These are phyloP conservation scores for Nemophila menziesii DNA, from an alignment of 257 asterid species.

Conservation along the genomic window DNA sequence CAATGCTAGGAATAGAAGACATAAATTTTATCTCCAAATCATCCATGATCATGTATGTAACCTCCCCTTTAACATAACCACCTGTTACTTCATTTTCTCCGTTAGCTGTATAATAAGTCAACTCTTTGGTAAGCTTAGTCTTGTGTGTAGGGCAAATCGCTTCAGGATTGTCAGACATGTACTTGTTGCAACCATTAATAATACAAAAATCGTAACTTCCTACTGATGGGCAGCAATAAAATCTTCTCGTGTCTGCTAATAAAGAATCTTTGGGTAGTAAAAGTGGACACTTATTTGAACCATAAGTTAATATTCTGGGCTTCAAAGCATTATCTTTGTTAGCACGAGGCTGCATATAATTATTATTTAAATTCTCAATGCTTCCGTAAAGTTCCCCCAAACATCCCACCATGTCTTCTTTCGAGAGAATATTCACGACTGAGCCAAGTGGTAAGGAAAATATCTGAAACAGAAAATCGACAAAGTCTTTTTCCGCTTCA, in stretches of 20 bases:
- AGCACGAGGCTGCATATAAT: neutral
- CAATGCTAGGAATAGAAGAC: neutral
- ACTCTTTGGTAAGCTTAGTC: neutral
- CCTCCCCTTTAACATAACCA: neutral
- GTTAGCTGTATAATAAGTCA: neutral
- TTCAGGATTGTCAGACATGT: neutral
- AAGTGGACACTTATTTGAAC: neutral
- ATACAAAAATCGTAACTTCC: no score
- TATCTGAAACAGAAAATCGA: neutral
- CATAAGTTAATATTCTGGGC: neutral
- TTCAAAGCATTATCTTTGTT: neutral
- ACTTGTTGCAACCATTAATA: no score
- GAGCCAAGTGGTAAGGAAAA: neutral
- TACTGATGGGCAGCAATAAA: neutral
- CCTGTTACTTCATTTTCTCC: neutral
- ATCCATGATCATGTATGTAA: neutral
- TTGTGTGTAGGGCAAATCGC: neutral
- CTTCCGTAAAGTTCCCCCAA: neutral
- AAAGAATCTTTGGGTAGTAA: neutral
- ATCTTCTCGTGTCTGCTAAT: neutral
- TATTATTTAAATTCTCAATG: neutral
- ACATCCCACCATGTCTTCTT: neutral
- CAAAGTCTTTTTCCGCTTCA: conserved; percentile 2
- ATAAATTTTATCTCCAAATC: neutral
- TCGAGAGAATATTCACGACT: neutral